Conservation (phyloP, 2,329 filamentous ascomycete genomes). For the Elsinoe fawcettii region DNA sequence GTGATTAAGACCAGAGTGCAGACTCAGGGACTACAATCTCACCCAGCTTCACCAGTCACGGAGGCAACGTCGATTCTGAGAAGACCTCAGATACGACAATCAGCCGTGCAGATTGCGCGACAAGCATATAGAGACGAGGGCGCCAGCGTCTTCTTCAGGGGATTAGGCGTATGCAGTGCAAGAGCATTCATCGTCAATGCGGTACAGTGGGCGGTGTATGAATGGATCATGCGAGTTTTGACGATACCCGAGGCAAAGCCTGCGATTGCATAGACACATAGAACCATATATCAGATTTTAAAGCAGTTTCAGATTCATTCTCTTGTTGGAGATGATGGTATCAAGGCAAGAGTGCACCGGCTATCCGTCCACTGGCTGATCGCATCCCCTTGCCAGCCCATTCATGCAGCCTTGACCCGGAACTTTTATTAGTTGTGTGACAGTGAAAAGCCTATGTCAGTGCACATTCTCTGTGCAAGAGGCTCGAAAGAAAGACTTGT, state of each 20-base stretch:
- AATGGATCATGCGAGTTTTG: conserved; percentile 20
- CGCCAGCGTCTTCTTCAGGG: conserved; percentile 69
- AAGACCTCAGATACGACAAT: conserved; percentile 28
- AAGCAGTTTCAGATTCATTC: conserved; percentile 12
- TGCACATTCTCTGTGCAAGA: background rate
- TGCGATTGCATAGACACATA: background rate
- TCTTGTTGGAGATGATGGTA: background rate
- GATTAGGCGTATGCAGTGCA: conserved; percentile 71
- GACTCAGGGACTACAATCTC: conserved; percentile 48
- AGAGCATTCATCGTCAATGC: conserved; percentile 90
- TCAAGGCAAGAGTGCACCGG: background rate
- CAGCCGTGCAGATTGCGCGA: conserved; percentile 57
- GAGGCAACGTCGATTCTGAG: conserved; percentile 10
- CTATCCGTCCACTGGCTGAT: background rate
- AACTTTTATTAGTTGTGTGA: conserved; percentile 1
- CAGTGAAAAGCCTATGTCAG: background rate
- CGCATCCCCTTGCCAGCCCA: background rate
- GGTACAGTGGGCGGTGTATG: conserved; percentile 68
- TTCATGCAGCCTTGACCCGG: conserved; percentile 7
- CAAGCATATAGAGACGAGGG: conserved; percentile 65
- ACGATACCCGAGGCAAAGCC: conserved; percentile 14
- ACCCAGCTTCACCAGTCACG: background rate
- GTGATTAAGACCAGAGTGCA: conserved; percentile 91
- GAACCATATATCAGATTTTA: background rate
- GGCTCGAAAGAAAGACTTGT: background rate